phyloP scores from a whole-genome alignment of 306 rosid species.

The Malus orientalis region DNA sequence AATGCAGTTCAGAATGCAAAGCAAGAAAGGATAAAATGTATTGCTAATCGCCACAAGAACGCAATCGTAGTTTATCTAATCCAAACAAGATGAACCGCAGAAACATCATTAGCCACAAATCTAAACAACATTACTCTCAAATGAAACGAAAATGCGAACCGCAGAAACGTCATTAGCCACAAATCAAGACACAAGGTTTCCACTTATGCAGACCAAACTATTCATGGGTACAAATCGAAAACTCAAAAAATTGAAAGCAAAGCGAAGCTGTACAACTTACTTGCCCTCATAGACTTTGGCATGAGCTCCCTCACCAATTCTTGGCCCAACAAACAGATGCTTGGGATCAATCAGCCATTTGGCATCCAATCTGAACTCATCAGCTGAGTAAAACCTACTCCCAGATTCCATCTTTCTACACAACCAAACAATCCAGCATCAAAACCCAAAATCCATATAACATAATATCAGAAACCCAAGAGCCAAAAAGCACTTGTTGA shows the following conservation, averaged over 20 bases:
- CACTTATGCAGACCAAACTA: conserved; percentile 8
- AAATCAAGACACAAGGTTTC: conserved; percentile 18
- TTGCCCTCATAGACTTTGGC: conserved; percentile 94
- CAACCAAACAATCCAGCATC: conserved; percentile 14
- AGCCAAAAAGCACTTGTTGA: conserved; percentile 11
- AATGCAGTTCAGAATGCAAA: neutral
- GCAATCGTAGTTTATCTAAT: neutral
- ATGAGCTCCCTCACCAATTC: conserved; percentile 95
- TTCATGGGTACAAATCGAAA: neutral
- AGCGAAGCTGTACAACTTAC: conserved; percentile 36
- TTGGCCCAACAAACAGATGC: conserved; percentile 76
- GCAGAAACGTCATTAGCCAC: conserved; percentile 17
- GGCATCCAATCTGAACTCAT: conserved; percentile 72
- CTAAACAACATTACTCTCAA: neutral
- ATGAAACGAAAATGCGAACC: neutral
- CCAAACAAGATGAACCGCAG: neutral
- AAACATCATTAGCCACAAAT: neutral
- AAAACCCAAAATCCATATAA: conserved; percentile 18
- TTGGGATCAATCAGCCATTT: conserved; percentile 83
- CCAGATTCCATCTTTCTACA: conserved; percentile 71
- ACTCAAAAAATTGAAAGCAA: neutral
- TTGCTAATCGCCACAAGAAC: neutral
- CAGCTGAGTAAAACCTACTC: conserved; percentile 59
- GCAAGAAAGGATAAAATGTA: neutral
- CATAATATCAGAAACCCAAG: conserved; percentile 25